Evolutionary conservation across 2,329 filamentous ascomycete genomes (phyloP).

Genomic region (Lasiodiplodia hormozganensis): DNA sequence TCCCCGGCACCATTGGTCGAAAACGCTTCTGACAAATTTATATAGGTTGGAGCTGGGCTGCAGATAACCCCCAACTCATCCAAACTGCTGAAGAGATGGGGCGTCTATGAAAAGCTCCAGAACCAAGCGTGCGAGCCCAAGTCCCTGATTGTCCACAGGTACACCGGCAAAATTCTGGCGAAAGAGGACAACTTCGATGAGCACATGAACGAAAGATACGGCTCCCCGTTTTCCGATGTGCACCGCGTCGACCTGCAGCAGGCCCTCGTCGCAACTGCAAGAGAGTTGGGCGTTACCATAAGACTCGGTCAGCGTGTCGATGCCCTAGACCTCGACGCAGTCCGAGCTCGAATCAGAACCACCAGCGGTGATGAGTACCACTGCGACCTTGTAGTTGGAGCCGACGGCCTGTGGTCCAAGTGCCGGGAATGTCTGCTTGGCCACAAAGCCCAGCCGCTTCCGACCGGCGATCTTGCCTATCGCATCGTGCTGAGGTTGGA

Average conservation of each 20-base stretch:
- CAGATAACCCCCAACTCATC: constrained; percentile 51
- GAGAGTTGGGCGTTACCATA: constrained; percentile 61
- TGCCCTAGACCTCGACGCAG: constrained; percentile 55
- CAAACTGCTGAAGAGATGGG: constrained; percentile 59
- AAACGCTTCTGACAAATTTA: not conserved
- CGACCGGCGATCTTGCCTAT: constrained; percentile 71
- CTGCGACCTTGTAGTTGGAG: constrained; percentile 66
- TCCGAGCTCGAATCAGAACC: constrained; percentile 49
- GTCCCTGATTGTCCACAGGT: constrained; percentile 60
- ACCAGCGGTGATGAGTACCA: constrained; percentile 49
- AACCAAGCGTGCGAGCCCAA: constrained; percentile 52
- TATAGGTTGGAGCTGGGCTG: constrained; percentile 44
- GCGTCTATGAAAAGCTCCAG: constrained; percentile 54
- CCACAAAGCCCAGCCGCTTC: constrained; percentile 56
- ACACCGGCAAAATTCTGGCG: constrained; percentile 56
- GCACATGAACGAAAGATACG: constrained; percentile 62
- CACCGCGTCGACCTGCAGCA: constrained; percentile 68
- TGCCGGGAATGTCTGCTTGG: constrained; percentile 60
- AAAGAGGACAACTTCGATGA: constrained; percentile 60
- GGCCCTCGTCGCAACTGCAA: constrained; percentile 59
- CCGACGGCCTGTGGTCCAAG: constrained; percentile 69
- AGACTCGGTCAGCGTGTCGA: constrained; percentile 57
- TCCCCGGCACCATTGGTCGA: not conserved
- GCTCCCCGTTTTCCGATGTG: constrained; percentile 64
- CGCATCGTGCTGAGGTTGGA: constrained; percentile 63